A percentile compares a stretch with the other conserved stretches of the same genome.
phyloP scores from a whole-genome alignment of 1,284 basidiomycete species.

The Boletus chippewaensis region DNA sequence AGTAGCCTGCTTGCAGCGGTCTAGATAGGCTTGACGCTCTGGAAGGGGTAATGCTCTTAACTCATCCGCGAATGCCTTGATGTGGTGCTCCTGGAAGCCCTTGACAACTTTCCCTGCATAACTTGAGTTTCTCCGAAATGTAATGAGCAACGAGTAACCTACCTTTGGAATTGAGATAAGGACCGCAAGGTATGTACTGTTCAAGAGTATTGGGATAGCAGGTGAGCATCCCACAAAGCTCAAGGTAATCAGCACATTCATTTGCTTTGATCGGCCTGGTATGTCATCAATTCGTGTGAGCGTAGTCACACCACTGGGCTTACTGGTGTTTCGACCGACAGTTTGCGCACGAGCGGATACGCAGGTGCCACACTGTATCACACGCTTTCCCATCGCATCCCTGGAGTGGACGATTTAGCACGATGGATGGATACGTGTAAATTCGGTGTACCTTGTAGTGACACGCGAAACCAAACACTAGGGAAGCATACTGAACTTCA shows the following conservation, averaged over 20 bases:
- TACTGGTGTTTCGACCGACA: constrained; percentile 27
- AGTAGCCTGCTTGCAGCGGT: constrained; percentile 14
- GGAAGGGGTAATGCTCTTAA: constrained; percentile 9
- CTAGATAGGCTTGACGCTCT: constrained; percentile 21
- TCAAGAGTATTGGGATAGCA: constrained; percentile 15
- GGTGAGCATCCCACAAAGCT: constrained; percentile 11
- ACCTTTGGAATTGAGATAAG: constrained; percentile 24
- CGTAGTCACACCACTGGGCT: constrained; percentile 2
- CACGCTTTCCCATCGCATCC: constrained; percentile 26
- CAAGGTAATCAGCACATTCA: constrained; percentile 6
- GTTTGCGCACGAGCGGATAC: constrained; percentile 25
- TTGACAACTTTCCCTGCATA: constrained; percentile 18
- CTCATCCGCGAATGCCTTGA: constrained; percentile 19
- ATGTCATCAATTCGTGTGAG: neutral
- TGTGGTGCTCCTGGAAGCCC: constrained; percentile 22
- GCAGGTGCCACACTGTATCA: constrained; percentile 29
- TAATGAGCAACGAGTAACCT: neutral
- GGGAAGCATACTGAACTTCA: constrained; percentile 32
- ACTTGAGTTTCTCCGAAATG: constrained; percentile 7
- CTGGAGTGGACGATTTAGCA: constrained; percentile 15
- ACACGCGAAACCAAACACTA: constrained; percentile 30
- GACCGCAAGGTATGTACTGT: constrained; percentile 26
- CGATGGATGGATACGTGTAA: neutral
- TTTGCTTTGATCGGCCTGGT: constrained; percentile 21
- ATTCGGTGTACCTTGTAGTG: constrained; percentile 20